phyloP scores from a whole-genome alignment of 192 early-diverging fungal species.

The Backusella tuberculispora region DNA sequence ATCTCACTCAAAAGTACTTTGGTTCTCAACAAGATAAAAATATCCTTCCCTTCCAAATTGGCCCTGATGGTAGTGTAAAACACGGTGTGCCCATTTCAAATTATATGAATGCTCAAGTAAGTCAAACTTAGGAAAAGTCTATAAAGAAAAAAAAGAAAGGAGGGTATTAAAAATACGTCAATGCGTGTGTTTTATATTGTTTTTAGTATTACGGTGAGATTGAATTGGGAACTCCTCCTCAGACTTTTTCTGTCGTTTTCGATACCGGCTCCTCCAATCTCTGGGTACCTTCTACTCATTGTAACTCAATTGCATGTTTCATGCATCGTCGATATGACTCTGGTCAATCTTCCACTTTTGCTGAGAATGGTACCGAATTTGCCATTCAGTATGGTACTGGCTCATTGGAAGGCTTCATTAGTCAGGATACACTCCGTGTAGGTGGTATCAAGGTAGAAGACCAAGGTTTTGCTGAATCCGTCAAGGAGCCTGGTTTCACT shows the following conservation, averaged over 20 bases:
- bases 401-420: slow-evolving; percentile 93
- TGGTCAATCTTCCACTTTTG: slow-evolving; percentile 74
- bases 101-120: slow-evolving; percentile 90
- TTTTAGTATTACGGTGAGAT: slow-evolving; percentile 93
- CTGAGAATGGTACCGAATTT: slow-evolving; percentile 92
- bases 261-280: slow-evolving; percentile 96
- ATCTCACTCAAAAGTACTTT: slow-evolving; percentile 84
- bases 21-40: slow-evolving; percentile 40
- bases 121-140: not conserved
- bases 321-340: slow-evolving; percentile 91
- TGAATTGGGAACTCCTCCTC: slow-evolving; percentile 83
- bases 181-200: not conserved
- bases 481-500: slow-evolving; percentile 94
- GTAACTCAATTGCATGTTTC: slow-evolving; percentile 95
- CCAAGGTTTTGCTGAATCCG: slow-evolving; percentile 93
- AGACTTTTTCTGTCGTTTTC: slow-evolving; percentile 90
- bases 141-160: not conserved
- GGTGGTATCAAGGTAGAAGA: slow-evolving; percentile 71
- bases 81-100: slow-evolving; percentile 85
- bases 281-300: slow-evolving; percentile 95
- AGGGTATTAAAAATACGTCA: not conserved
- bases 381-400: slow-evolving; percentile 96
- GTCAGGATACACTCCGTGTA: slow-evolving; percentile 75
- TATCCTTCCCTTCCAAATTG: slow-evolving; percentile 48
- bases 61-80: slow-evolving; percentile 57